Base-by-base conservation (phyloP, 495 filamentous ascomycete species). In the Aspergillus hancockii region DNA sequence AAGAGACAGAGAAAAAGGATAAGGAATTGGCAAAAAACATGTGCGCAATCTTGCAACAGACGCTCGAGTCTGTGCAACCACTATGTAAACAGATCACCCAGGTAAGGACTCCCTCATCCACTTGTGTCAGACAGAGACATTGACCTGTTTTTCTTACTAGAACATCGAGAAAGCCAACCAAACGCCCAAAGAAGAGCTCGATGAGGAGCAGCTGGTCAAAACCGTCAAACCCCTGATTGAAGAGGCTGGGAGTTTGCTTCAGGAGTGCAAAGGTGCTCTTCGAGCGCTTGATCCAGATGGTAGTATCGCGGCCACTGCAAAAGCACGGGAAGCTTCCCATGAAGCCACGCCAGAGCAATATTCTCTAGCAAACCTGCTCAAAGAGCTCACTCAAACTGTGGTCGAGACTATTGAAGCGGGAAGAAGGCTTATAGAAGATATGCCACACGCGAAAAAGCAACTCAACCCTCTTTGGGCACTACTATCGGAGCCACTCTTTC, bases 361-460 rank as follows among this genome's bases (percentile, higher is more conserved):
- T 57, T 83, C 83, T 22, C 85, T 97, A 14, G 92, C 93, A 7
- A 90, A 96, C 28, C 72, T 85, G 16, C 83, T 97, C 40, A 93
- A 93, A 77, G 89, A 92, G 65, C 67, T 88, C 50, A 83, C 84
- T 16, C 76, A 81, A 49, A 83, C 76, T 4, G 81, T 86, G 7
- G 76, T 85, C 8, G 84, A 86, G 65, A 91, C 89, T n/a, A 92
- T 97, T 61, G 91, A 97, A 57, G 84, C 88, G 46, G 90, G 89
- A 38, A 91, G 90, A 82, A 88, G 85, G 71, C 89, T 88, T 75
- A 88, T 97, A 54, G 86, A 88, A 64, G 89, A 90, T 66, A 93
- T 97, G 88, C 93, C 93, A 12, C 87, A 92, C 58, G 92, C 92
- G 22, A 94, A 96, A 86, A 95, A 97, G 81, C 85, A 90, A 73